phyloP scores from a whole-genome alignment of 1,139 yeast species.

The Scheffersomyces lignicola region DNA sequence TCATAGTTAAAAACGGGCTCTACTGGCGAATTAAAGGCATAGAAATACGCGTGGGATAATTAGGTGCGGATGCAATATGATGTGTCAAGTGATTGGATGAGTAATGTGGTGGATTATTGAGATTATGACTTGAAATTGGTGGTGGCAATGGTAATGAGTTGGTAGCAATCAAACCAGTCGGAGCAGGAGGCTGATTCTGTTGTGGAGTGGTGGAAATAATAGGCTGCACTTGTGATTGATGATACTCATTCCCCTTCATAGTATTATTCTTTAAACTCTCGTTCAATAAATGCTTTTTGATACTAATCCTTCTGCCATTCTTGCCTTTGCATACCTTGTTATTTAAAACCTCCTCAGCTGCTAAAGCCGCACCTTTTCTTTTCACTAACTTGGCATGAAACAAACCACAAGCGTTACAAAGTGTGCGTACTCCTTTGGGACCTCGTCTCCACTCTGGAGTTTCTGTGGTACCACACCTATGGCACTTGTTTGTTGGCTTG shows the following conservation, averaged over 20 bases:
- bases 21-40: conserved; percentile 19
- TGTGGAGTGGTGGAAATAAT: background rate
- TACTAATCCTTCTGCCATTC: conserved; percentile 44
- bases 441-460: conserved; percentile 95
- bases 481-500: conserved; percentile 38
- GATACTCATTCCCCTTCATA: conserved; percentile 1
- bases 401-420: conserved; percentile 89
- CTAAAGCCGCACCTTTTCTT: conserved; percentile 63
- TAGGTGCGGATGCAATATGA: conserved; percentile 2
- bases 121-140: conserved; percentile 11
- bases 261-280: conserved; percentile 10
- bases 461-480: conserved; percentile 68
- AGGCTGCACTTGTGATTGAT: conserved; percentile 3
- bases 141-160: conserved; percentile 16
- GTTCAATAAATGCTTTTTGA: conserved; percentile 27
- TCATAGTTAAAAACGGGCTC: conserved; percentile 1
- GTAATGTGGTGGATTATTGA: conserved; percentile 3
- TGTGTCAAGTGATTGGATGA: background rate
- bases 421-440: conserved; percentile 79
- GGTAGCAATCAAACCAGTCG: conserved; percentile 7
- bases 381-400: conserved; percentile 75
- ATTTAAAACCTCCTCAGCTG: conserved; percentile 51
- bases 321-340: conserved; percentile 49
- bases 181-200: conserved; percentile 3
- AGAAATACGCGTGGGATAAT: conserved; percentile 9